Percentiles rank a stretch among this genome's conserved stretches.
Evolutionary conservation across 2,329 filamentous ascomycete genomes (phyloP).

Genomic region (Pyrenochaeta sp.): DNA sequence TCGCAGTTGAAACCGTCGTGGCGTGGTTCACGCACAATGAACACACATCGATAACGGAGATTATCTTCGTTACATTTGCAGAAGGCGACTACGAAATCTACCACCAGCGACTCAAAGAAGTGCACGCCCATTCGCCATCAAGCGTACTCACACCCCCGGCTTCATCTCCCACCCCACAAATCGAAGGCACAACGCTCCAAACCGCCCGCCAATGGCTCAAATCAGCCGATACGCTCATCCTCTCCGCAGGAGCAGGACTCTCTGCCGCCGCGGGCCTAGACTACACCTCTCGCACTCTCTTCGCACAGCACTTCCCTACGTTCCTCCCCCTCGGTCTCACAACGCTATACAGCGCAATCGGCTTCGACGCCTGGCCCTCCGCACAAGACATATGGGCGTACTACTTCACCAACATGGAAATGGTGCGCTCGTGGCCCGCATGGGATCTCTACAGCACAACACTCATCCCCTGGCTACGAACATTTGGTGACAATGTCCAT

Average conservation of each 20-base stretch:
- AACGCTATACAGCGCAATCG: constrained; percentile 48
- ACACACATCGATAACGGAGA: constrained; percentile 36
- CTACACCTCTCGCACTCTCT: constrained; percentile 43
- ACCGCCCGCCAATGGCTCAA: constrained; percentile 33
- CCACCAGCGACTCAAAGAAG: constrained; percentile 11
- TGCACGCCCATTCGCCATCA: constrained; percentile 2
- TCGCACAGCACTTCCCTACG: constrained; percentile 40
- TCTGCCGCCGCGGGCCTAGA: constrained; percentile 48
- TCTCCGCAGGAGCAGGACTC: constrained; percentile 47
- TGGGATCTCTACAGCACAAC: constrained; percentile 28
- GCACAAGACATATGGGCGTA: constrained; percentile 45
- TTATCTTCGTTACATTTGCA: constrained; percentile 48
- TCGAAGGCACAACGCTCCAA: constrained; percentile 8
- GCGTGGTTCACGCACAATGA: constrained; percentile 39
- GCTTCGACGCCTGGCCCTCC: constrained; percentile 38
- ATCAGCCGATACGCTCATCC: constrained; percentile 33
- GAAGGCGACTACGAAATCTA: constrained; percentile 35
- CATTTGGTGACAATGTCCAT: constrained; percentile 26
- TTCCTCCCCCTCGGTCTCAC: constrained; percentile 39
- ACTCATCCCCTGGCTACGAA: constrained; percentile 21
- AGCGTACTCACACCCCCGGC: background rate
- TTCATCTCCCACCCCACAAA: background rate
- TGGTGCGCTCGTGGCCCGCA: constrained; percentile 35
- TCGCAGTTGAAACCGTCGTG: constrained; percentile 37
- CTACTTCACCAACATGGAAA: constrained; percentile 43